phyloP scores from a whole-genome alignment of 225 moss, liverwort and hornwort genomes.

The Takakia lepidozioides region DNA sequence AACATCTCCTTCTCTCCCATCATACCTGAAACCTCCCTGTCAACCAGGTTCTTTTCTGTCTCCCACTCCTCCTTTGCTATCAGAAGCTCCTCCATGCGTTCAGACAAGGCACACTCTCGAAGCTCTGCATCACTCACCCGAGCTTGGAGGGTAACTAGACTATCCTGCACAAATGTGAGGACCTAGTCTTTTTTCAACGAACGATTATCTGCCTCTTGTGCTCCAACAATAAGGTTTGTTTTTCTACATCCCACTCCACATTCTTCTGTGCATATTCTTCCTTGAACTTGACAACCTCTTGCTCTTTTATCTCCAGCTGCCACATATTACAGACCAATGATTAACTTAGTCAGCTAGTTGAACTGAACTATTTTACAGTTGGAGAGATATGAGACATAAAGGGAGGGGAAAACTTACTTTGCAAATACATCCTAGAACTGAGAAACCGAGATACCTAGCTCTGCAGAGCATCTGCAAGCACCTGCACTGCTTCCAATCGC shows the following conservation, averaged over 20 bases:
- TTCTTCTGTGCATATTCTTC: too few relatives aligned
- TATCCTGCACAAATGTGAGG: constrained; percentile 14
- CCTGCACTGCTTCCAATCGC: constrained; percentile 11
- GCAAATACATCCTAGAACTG: too few relatives aligned
- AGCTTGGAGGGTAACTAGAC: constrained; percentile 18
- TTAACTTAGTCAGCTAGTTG: too few relatives aligned
- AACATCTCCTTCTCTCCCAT: constrained; percentile 16
- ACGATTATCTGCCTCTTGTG: constrained; percentile 11
- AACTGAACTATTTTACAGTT: too few relatives aligned
- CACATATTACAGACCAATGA: too few relatives aligned
- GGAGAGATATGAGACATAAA: too few relatives aligned
- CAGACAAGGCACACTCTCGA: constrained; percentile 18
- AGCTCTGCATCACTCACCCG: constrained; percentile 20
- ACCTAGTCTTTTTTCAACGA: constrained; percentile 20
- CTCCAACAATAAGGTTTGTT: constrained; percentile 13
- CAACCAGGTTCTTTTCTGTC: constrained; percentile 12
- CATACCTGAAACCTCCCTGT: not conserved
- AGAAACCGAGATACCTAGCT: constrained; percentile 4
- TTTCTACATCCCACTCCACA: constrained; percentile 24
- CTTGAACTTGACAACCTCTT: too few relatives aligned
- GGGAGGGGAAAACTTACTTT: too few relatives aligned
- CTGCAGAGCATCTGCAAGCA: constrained; percentile 2
- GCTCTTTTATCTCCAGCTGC: too few relatives aligned
- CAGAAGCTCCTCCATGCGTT: constrained; percentile 19
- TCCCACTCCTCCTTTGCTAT: constrained; percentile 11